Base-by-base conservation (phyloP, 129 eudicot species). In the Chrysanthemum lavandulifolium region DNA sequence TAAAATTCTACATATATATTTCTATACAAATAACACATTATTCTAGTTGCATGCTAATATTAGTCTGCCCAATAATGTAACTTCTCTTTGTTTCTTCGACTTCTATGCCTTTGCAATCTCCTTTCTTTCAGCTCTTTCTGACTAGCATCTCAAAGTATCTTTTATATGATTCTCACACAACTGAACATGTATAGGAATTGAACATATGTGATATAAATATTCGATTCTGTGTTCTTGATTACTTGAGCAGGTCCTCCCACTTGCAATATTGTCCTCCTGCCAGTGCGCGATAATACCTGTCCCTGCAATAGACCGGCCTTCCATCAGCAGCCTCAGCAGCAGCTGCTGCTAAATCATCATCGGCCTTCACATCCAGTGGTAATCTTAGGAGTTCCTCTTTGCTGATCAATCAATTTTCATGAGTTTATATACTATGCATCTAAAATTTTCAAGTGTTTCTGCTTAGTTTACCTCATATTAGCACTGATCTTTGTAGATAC, bases 321-420 rank as follows among this genome's bases (percentile, higher is more conserved):
- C 98, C 98, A 51, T 94, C 98, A 19, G 98, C 98, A 48, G 98
- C 98, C 69, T 88, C 97, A 47, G 98, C 98, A 4, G 98, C 98
- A 6, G 96, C 97, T 0, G 97, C 93, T 25, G 98, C 98, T 56
- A 94, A 65, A 73, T 94, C 96, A 33, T 93, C 96, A 51, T 93
- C 96, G 0, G 89, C 75, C 81, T 56, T 82, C 50, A 93, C 92
- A 29, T 81, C 98, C 51, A 74, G 73, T 33, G 98, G 98, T 80
- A 93, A 81, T 66, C 96, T 84, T 69, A 87, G 58, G 57, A 93
- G 86, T 81, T 94, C 97, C 68, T 87, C 98, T 84, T 84, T 87
- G 79, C 98, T 94, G 61, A 48, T 64, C 56, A 15, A 72, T 64
- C 72, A 50, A 14, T 55, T 73, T 45, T 75, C 16, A 63, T 14